Base-by-base conservation (phyloP, 2,329 filamentous ascomycete genomes). In the Aureobasidium sp. region DNA sequence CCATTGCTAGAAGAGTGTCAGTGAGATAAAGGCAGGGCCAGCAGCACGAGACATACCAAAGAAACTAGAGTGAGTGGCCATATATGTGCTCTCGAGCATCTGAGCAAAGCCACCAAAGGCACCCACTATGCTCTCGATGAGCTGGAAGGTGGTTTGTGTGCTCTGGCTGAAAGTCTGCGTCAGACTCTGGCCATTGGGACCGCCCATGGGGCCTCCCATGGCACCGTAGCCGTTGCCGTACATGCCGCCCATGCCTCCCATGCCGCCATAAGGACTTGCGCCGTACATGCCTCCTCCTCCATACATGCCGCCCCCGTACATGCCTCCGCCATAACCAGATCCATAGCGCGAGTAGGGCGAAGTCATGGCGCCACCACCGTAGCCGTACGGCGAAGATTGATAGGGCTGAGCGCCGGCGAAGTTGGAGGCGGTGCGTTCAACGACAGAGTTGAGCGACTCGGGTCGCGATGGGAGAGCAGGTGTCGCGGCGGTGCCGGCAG, bases 1-100 rank as follows among this genome's bases (percentile, higher is more conserved):
- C 90, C 92, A 99, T 97, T 61, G 94, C 94, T 94, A 17, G 66
- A 44, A 27, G 29, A 4, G 27, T 3, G 60, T 63, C 58, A 65
- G 58, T 55, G 47, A 6, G 12, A 27, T 15, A 29, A 3, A 36
- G 5, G 17, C 20, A 17, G 2, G 5, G n/a, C 9, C 4, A 9
- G 47, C 66, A 64, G 11, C 51, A 39, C 56, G 12, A 44, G 36
- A n/a, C 31, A 25, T 83, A 96, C 91, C 92, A 71, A 97, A 99
- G 76, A 99, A 99, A 60, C 91, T 96, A 6, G 92, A 97, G 76
- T 99, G 94, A 0, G 94, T 99, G 34, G 95, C 94, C 95, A 99
- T 99, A 71, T 97, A 99, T 12, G 94, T 97, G 79, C 94, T 97
- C 78, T 99, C 94, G 31, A 99, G 82, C 94, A 99, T 99, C 79